phyloP scores from a whole-genome alignment of 2,329 filamentous ascomycete species.

The Cercospora brassicicola region DNA sequence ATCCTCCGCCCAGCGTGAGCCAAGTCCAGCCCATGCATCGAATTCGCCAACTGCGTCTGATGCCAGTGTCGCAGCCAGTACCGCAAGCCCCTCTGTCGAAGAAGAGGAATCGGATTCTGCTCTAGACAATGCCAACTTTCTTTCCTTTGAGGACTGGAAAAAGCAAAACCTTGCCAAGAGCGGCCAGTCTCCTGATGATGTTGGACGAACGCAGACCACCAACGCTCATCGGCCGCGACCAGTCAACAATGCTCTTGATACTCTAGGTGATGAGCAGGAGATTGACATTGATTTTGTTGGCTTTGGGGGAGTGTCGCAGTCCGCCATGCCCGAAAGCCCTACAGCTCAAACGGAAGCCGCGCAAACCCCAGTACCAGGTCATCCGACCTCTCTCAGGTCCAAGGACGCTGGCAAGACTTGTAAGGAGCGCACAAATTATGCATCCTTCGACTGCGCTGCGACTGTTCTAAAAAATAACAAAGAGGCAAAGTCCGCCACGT shows the following conservation, averaged over 20 bases:
- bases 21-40: not conserved
- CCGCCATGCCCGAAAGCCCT: conserved; percentile 10
- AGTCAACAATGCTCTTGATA: conserved; percentile 69
- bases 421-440: conserved; percentile 96
- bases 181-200: conserved; percentile 73
- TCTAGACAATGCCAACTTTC: conserved; percentile 75
- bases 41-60: not conserved
- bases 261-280: conserved; percentile 82
- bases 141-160: conserved; percentile 99
- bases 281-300: conserved; percentile 72
- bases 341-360: conserved; percentile 8
- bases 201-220: conserved; percentile 57
- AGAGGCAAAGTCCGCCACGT: conserved; percentile 82
- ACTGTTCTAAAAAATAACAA: conserved; percentile 87
- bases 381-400: conserved; percentile 57
- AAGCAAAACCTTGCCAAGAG: conserved; percentile 83
- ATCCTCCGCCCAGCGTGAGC: not conserved
- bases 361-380: conserved; percentile 7
- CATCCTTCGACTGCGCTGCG: conserved; percentile 94
- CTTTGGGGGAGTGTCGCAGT: conserved; percentile 51
- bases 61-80: not conserved
- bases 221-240: conserved; percentile 51
- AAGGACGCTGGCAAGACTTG: conserved; percentile 96
- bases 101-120: conserved; percentile 61
- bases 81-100: conserved; percentile 43